Conservation (phyloP, 306 rosid species). For the Hylodesmum podocarpum region DNA sequence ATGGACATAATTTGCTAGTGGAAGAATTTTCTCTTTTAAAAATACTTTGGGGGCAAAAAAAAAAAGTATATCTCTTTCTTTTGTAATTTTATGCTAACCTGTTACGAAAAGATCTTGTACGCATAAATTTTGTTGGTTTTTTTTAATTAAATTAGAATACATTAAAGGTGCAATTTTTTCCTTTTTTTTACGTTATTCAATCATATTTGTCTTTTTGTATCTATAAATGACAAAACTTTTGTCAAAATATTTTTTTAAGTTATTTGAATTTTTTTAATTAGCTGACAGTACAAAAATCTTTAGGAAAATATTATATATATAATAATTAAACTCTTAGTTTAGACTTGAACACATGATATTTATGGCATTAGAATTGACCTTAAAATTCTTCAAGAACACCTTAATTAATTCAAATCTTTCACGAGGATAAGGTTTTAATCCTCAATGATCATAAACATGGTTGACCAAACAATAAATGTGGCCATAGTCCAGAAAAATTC, state of each 20-base stretch:
- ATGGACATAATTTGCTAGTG: too few species aligned
- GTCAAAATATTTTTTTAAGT: not conserved
- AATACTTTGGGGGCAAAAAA: too few species aligned
- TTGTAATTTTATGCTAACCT: not conserved
- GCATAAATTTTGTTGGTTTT: not conserved
- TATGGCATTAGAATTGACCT: not conserved
- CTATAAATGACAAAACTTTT: not conserved
- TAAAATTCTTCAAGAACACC: not conserved
- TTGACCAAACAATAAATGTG: constrained; percentile 25
- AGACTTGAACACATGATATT: not conserved
- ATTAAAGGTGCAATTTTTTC: not conserved
- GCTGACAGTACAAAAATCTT: not conserved
- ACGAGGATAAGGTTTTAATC: not conserved
- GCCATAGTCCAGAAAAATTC: constrained; percentile 12
- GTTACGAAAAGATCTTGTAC: not conserved
- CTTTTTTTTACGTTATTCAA: not conserved
- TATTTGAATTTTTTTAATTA: not conserved
- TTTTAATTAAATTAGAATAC: not conserved
- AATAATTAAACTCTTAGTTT: not conserved
- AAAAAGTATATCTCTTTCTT: not conserved
- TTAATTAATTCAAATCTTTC: not conserved
- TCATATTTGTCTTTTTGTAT: not conserved
- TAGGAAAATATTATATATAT: not conserved
- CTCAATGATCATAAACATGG: not conserved
- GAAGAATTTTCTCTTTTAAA: too few species aligned